Evolutionary conservation across 2,329 filamentous ascomycete genomes (phyloP).

Genomic region (Shiraia bambusicola): DNA sequence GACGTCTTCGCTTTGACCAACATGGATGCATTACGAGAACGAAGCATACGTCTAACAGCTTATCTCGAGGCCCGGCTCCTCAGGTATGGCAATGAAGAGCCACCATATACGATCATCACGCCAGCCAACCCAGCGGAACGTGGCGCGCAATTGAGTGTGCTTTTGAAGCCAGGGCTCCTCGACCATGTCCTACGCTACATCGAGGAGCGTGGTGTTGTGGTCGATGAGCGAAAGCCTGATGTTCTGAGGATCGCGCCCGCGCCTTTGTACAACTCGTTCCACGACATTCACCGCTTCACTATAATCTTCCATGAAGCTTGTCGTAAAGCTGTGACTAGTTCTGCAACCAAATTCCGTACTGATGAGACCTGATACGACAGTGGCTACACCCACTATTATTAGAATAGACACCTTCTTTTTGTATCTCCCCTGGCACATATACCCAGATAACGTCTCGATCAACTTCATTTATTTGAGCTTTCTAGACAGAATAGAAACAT

Average conservation of each 20-base stretch:
- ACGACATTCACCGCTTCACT: constrained; percentile 59
- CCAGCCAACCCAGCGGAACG: constrained; percentile 67
- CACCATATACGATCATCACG: constrained; percentile 62
- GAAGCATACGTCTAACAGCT: constrained; percentile 71
- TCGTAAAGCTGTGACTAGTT: constrained; percentile 33
- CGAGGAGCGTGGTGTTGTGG: constrained; percentile 69
- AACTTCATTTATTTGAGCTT: not conserved
- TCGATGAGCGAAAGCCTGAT: constrained; percentile 82
- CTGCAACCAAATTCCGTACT: not conserved
- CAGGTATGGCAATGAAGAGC: constrained; percentile 17
- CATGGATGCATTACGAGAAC: constrained; percentile 68
- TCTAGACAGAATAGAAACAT: not conserved
- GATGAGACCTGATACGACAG: too few relatives aligned
- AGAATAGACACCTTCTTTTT: constrained; percentile 2
- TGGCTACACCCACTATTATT: too few relatives aligned
- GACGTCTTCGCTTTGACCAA: constrained; percentile 71
- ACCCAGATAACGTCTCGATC: constrained; percentile 7
- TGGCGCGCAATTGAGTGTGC: constrained; percentile 77
- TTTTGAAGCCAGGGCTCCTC: constrained; percentile 67
- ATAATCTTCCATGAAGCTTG: constrained; percentile 55
- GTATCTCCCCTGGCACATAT: constrained; percentile 11
- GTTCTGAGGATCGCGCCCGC: constrained; percentile 83
- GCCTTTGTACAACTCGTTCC: constrained; percentile 79
- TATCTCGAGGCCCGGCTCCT: constrained; percentile 64
- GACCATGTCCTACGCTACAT: constrained; percentile 67